These are phyloP conservation scores for Monosporascus cannonballus DNA, from an alignment of 2,329 filamentous ascomycete species.

Conservation along the genomic window DNA sequence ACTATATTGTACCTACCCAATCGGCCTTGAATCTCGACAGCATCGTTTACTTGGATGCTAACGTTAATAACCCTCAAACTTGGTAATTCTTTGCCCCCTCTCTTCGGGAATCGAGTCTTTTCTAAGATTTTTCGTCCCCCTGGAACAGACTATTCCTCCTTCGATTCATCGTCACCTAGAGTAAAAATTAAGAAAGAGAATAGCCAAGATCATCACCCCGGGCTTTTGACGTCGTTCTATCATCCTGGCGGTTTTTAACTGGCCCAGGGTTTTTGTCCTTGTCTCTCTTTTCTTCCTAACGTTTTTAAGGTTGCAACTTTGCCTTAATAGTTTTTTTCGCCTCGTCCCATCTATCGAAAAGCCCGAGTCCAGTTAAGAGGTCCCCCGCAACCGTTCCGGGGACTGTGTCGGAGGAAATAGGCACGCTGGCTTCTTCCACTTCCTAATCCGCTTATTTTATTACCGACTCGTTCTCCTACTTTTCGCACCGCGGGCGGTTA, in stretches of 20 bases:
- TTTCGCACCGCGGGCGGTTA: slow-evolving; percentile 25
- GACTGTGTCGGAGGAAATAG: slow-evolving; percentile 7
- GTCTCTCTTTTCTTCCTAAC: slow-evolving; percentile 4
- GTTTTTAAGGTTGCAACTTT: background rate
- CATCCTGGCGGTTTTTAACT: slow-evolving; percentile 10
- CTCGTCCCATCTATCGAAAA: background rate
- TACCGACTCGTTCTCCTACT: slow-evolving; percentile 9
- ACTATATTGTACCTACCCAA: background rate
- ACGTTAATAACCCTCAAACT: background rate
- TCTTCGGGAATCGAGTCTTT: background rate
- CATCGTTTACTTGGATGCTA: background rate
- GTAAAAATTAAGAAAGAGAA: background rate
- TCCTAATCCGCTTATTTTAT: slow-evolving; percentile 15
- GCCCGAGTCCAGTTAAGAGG: slow-evolving; percentile 5
- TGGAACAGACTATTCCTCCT: background rate
- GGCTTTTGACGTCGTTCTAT: background rate
- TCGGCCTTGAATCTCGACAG: background rate
- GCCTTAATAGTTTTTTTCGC: background rate
- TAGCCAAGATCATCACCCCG: background rate
- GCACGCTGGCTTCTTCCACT: slow-evolving; percentile 15
- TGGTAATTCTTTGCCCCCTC: background rate
- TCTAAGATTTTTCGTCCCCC: background rate
- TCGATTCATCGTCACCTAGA: background rate
- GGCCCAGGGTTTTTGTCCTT: slow-evolving; percentile 5
- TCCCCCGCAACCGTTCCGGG: slow-evolving; percentile 9